phyloP scores from a whole-genome alignment of 192 early-diverging fungal genomes.

The Backusella circina region DNA sequence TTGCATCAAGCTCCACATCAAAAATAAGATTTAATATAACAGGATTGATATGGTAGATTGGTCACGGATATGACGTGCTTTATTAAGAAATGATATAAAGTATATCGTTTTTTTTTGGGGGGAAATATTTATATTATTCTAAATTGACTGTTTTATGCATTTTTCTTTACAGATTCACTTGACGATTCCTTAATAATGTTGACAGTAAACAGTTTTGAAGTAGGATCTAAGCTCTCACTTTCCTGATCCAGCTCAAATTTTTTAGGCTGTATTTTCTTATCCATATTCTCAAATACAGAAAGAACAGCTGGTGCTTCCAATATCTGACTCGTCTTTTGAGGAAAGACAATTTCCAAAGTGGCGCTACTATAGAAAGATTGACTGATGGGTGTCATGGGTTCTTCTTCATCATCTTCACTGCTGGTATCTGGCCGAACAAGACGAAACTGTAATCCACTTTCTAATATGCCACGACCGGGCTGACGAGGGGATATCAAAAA shows the following conservation, averaged over 20 bases:
- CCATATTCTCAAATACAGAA: constrained; percentile 14
- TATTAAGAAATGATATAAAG: too few relatives aligned
- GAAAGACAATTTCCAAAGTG: neutral
- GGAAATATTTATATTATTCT: too few relatives aligned
- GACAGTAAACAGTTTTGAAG: constrained; percentile 6
- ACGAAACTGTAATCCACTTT: constrained; percentile 15
- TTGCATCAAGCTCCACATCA: too few relatives aligned
- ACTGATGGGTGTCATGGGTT: neutral
- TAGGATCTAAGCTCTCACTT: neutral
- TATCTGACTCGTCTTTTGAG: neutral
- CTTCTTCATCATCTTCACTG: neutral
- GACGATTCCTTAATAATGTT: neutral
- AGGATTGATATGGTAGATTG: too few relatives aligned
- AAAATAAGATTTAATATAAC: too few relatives aligned
- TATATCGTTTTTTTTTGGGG: too few relatives aligned
- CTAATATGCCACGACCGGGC: constrained; percentile 19
- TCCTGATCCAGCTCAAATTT: constrained; percentile 20
- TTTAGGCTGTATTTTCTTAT: constrained; percentile 18
- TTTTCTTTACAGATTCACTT: neutral
- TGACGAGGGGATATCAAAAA: constrained; percentile 27
- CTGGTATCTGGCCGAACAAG: neutral
- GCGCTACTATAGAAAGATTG: neutral
- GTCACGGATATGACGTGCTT: too few relatives aligned
- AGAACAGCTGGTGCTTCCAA: constrained; percentile 18
- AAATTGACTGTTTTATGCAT: neutral